A percentile compares a stretch with the other conserved stretches of the same genome.
These are phyloP conservation scores for Saturnispora besseyi DNA, from an alignment of 805 yeast genomes.

Conservation along the genomic window DNA sequence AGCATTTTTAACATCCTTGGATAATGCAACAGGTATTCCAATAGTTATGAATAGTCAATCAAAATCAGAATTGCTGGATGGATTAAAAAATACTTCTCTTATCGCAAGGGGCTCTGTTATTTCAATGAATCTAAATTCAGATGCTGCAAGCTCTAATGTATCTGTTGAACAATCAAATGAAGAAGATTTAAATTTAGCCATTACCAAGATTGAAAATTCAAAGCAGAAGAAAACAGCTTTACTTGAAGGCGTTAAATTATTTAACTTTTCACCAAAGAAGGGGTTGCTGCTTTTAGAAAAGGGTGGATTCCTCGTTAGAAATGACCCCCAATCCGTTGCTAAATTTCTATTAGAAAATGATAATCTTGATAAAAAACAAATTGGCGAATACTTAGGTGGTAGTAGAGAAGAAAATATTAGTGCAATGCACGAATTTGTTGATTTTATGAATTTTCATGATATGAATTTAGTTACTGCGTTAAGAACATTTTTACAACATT, in stretches of 20 bases:
- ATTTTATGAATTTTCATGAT: conserved; percentile 66
- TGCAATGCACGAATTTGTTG: conserved; percentile 91
- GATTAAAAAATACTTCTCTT: conserved; percentile 6
- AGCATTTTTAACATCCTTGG: conserved; percentile 69
- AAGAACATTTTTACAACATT: conserved; percentile 74
- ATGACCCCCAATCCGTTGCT: conserved; percentile 64
- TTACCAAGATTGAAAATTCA: conserved; percentile 73
- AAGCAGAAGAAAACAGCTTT: conserved; percentile 79
- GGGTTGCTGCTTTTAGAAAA: conserved; percentile 60
- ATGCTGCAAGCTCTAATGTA: conserved; percentile 19
- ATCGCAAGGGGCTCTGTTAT: not conserved
- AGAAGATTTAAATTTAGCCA: conserved; percentile 49
- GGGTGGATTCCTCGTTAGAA: conserved; percentile 52
- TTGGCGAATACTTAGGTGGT: conserved; percentile 92
- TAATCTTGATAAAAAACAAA: conserved; percentile 68
- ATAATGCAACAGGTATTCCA: conserved; percentile 75
- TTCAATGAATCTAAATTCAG: conserved; percentile 16
- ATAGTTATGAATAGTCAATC: conserved; percentile 3
- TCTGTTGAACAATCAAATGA: conserved; percentile 15
- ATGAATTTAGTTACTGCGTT: conserved; percentile 75
- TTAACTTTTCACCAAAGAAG: conserved; percentile 76
- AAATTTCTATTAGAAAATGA: conserved; percentile 56
- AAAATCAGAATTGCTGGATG: conserved; percentile 5
- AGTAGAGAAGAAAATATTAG: conserved; percentile 70
- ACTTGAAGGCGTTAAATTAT: conserved; percentile 65